Percentiles rank a stretch among this genome's conserved stretches.
Evolutionary conservation across 768 basidiomycete species (phyloP).

Genomic region (Clitopilus passeckerianus): DNA sequence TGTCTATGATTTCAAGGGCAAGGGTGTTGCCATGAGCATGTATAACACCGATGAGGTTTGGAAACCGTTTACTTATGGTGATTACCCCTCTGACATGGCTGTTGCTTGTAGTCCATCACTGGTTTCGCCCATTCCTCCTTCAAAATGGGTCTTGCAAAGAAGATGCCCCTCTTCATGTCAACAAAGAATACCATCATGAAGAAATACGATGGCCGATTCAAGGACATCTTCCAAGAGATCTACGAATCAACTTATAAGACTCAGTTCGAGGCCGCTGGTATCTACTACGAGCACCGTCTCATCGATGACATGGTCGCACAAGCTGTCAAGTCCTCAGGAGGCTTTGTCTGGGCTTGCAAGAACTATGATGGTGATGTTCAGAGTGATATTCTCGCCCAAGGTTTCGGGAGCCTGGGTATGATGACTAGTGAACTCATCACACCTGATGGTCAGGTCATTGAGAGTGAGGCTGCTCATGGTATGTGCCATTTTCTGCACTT

Average conservation of each 20-base stretch:
- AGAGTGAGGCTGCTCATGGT: conserved; percentile 96
- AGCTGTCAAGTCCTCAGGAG: conserved; percentile 93
- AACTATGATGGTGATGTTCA: conserved; percentile 87
- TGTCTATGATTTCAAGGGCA: conserved; percentile 92
- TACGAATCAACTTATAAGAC: conserved; percentile 77
- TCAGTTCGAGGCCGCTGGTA: conserved; percentile 62
- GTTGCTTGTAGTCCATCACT: conserved; percentile 60
- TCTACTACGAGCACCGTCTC: conserved; percentile 94
- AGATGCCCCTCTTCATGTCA: conserved; percentile 89
- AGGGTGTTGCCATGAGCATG: conserved; percentile 94
- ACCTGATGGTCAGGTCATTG: conserved; percentile 88
- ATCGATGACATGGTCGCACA: conserved; percentile 99
- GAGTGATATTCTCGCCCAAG: conserved; percentile 94
- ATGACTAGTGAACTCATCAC: conserved; percentile 97
- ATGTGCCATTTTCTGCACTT: conserved; percentile 6
- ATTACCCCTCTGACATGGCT: neutral
- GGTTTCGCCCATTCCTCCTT: conserved; percentile 98
- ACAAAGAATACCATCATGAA: conserved; percentile 98
- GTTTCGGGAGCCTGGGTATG: conserved; percentile 95
- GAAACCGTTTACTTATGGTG: neutral
- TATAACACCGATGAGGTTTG: conserved; percentile 93
- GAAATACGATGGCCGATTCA: conserved; percentile 98
- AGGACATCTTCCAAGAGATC: conserved; percentile 98
- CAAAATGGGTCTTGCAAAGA: conserved; percentile 88
- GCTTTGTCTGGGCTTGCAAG: conserved; percentile 76